Evolutionary conservation across 139 green algal genomes (phyloP).

Genomic region (Tetraselmis striata): DNA sequence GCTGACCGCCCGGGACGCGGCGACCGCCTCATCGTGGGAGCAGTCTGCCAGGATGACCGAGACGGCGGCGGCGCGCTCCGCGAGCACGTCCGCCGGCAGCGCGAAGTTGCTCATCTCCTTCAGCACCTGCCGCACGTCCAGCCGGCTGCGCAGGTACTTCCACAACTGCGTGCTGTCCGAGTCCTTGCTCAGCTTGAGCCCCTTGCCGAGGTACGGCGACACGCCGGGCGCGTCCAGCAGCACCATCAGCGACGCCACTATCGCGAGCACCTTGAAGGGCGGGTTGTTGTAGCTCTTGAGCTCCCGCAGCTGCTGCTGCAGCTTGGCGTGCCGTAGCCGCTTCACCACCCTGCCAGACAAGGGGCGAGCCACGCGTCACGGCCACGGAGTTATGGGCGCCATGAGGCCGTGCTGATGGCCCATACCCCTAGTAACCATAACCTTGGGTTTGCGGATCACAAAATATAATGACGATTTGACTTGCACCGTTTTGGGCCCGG

Average conservation of each 20-base stretch:
- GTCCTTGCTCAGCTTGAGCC: background rate
- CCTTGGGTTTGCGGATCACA: background rate
- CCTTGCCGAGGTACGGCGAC: background rate
- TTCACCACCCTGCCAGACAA: background rate
- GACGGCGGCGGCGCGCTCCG: background rate
- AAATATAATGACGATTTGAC: background rate
- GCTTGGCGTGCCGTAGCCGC: background rate
- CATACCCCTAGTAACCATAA: background rate
- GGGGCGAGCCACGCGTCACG: no score
- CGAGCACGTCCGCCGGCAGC: background rate
- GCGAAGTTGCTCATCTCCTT: background rate
- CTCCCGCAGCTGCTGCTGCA: background rate
- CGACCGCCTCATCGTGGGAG: background rate
- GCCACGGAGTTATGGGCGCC: background rate
- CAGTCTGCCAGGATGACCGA: background rate
- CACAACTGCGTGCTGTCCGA: background rate
- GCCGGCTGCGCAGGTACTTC: background rate
- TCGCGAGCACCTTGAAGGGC: background rate
- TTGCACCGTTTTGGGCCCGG: no score
- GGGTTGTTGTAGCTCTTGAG: background rate
- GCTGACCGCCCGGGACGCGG: background rate
- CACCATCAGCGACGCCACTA: background rate
- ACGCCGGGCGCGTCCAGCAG: background rate
- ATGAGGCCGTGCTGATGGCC: background rate
- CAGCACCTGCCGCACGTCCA: background rate